Evolutionary conservation across 495 filamentous ascomycete genomes (phyloP).

Genomic region (Penicillium lividum): DNA sequence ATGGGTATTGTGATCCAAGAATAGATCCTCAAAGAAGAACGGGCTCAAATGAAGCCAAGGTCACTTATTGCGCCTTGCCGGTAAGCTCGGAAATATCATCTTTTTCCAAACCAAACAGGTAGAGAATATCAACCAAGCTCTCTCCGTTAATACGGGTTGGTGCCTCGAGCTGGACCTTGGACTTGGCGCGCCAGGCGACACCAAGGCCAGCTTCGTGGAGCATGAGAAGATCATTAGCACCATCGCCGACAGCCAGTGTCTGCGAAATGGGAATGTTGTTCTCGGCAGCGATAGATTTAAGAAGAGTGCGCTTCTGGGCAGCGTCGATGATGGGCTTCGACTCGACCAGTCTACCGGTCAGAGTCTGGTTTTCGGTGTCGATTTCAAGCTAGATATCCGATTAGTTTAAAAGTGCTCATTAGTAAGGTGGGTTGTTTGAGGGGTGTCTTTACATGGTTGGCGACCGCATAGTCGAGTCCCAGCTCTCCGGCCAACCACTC

Average conservation of each 20-base stretch:
- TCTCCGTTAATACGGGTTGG: constrained; percentile 78
- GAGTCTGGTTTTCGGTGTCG: constrained; percentile 58
- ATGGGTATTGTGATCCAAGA: constrained; percentile 14
- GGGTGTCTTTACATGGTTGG: constrained; percentile 65
- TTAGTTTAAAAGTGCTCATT: neutral
- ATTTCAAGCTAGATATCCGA: constrained; percentile 23
- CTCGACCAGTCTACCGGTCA: constrained; percentile 75
- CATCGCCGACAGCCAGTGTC: constrained; percentile 86
- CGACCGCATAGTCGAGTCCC: constrained; percentile 81
- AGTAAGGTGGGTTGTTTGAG: neutral
- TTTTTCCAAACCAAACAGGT: constrained; percentile 75
- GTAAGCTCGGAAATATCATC: constrained; percentile 60
- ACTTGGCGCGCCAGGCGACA: constrained; percentile 93
- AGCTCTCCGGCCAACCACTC: constrained; percentile 78
- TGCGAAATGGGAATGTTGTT: constrained; percentile 72
- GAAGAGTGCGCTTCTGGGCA: constrained; percentile 72
- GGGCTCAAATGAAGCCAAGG: neutral
- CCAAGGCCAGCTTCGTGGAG: constrained; percentile 84
- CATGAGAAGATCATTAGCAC: constrained; percentile 95
- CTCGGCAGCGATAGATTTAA: constrained; percentile 73
- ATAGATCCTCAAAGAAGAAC: neutral
- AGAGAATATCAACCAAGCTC: constrained; percentile 77
- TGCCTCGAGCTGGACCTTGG: constrained; percentile 83
- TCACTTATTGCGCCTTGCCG: constrained; percentile 20
- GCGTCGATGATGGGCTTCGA: constrained; percentile 78